phyloP scores from a whole-genome alignment of 2,329 filamentous ascomycete genomes.

The Fusarium sp. region DNA sequence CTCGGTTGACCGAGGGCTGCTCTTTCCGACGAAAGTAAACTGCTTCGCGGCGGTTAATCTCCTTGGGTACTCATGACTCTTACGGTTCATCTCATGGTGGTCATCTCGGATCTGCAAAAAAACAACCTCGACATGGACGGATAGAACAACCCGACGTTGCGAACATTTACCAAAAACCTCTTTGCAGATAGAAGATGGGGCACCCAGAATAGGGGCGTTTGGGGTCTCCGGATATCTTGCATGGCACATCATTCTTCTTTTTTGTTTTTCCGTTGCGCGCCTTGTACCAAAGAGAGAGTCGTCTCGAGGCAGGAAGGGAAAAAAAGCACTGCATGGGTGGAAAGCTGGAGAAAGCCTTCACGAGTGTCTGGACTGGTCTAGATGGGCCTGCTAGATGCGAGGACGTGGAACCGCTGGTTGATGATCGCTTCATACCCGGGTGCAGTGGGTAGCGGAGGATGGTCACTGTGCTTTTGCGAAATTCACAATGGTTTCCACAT shows the following conservation, averaged over 20 bases:
- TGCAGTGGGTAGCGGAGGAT: conserved; percentile 64
- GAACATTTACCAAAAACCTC: conserved; percentile 59
- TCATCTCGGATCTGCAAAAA: conserved; percentile 74
- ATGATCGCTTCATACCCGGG: conserved; percentile 74
- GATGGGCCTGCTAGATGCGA: conserved; percentile 63
- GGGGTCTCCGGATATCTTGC: conserved; percentile 86
- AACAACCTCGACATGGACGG: conserved; percentile 64
- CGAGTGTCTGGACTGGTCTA: conserved; percentile 64
- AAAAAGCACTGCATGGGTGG: conserved; percentile 69
- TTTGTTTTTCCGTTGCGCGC: conserved; percentile 63
- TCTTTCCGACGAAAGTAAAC: conserved; percentile 99
- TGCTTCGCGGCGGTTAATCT: conserved; percentile 63
- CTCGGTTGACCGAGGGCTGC: conserved; percentile 98
- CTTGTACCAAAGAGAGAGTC: conserved; percentile 65
- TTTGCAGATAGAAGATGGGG: conserved; percentile 82
- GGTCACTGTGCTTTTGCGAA: conserved; percentile 72
- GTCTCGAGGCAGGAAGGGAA: conserved; percentile 58
- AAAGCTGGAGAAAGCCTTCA: conserved; percentile 73
- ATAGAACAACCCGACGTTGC: conserved; percentile 63
- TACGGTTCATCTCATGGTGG: conserved; percentile 66
- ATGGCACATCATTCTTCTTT: conserved; percentile 69
- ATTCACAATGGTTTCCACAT: conserved; percentile 71
- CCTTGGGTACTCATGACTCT: conserved; percentile 65
- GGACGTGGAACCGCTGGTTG: conserved; percentile 75
- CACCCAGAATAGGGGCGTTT: conserved; percentile 78